These are phyloP conservation scores for Medicago truncatula DNA, from an alignment of 306 rosid genomes.

Conservation along the genomic window MtrunA17r5.0-ANR NC_053048.1:25995001-25995500, in stretches of 20 bases:
- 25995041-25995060: too few relatives aligned
- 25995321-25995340: neutral
- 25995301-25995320: constrained; percentile 10
- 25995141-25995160: too few relatives aligned
- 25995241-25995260: neutral
- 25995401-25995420: neutral
- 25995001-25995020: neutral
- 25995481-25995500: neutral
- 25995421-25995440: too few relatives aligned
- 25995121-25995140: too few relatives aligned
- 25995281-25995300: neutral
- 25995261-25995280: neutral
- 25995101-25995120: too few relatives aligned
- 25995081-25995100: too few relatives aligned
- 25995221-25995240: constrained; percentile 10
- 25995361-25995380: neutral
- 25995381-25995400: neutral
- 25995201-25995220: neutral
- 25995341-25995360: neutral
- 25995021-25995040: too few relatives aligned
- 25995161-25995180: too few relatives aligned
- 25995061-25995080: too few relatives aligned
- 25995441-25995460: too few relatives aligned
- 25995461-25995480: too few relatives aligned
- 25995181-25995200: neutral